phyloP scores from a whole-genome alignment of 768 basidiomycete species.

The Psilocybe cubensis region DNA sequence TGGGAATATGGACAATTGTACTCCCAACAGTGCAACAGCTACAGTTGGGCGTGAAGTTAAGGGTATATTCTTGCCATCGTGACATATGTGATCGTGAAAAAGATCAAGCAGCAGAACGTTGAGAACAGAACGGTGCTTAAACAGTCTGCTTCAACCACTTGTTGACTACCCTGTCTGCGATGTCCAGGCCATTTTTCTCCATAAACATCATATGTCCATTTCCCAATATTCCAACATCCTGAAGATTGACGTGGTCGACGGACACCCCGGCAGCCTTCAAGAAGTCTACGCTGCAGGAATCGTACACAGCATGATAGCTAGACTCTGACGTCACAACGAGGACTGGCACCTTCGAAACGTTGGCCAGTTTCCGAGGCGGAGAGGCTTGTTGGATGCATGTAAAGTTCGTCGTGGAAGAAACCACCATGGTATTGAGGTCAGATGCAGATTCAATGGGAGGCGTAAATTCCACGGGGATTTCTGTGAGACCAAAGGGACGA shows the following conservation, averaged over 20 bases:
- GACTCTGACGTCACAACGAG: constrained; percentile 52
- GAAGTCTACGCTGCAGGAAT: constrained; percentile 46
- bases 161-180: constrained; percentile 42
- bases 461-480: constrained; percentile 45
- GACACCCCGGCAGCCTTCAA: constrained; percentile 47
- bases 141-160: constrained; percentile 32
- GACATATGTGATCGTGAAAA: neutral
- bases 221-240: constrained; percentile 49
- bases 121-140: neutral
- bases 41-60: too few relatives aligned
- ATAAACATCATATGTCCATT: constrained; percentile 64
- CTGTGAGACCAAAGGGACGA: constrained; percentile 52
- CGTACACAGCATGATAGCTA: constrained; percentile 54
- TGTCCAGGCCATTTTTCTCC: constrained; percentile 50
- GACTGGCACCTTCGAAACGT: constrained; percentile 46
- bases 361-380: constrained; percentile 45
- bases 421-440: constrained; percentile 34
- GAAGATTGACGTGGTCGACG: constrained; percentile 43
- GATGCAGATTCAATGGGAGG: constrained; percentile 44
- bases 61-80: neutral
- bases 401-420: constrained; percentile 31
- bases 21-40: too few relatives aligned
- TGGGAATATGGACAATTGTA: too few relatives aligned
- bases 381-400: constrained; percentile 46
- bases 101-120: neutral